phyloP scores from a whole-genome alignment of 306 rosid species.

The Trifolium fragiferum region DNA sequence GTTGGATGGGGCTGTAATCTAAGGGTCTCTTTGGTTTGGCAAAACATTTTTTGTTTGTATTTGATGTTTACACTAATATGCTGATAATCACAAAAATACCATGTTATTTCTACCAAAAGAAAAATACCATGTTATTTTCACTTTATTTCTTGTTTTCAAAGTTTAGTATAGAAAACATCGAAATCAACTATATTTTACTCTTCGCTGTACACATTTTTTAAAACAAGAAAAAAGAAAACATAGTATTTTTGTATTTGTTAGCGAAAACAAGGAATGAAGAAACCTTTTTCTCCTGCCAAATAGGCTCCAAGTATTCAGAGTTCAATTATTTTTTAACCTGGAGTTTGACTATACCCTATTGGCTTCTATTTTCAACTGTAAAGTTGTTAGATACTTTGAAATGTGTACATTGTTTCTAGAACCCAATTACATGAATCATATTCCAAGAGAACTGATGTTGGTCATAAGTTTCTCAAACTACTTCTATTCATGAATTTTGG shows the following conservation, averaged over 20 bases:
- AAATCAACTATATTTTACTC: neutral
- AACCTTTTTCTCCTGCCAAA: neutral
- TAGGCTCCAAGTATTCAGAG: neutral
- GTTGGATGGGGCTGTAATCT: conserved; percentile 2
- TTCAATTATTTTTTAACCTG: conserved; percentile 6
- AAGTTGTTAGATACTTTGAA: neutral
- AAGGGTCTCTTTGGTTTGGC: neutral
- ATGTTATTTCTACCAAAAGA: too few relatives aligned
- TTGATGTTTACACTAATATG: neutral
- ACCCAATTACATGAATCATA: neutral
- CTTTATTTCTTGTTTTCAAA: conserved; percentile 6
- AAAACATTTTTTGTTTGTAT: neutral
- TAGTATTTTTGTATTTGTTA: neutral
- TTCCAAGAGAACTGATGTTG: conserved; percentile 8
- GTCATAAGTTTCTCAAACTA: neutral
- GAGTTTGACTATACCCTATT: neutral
- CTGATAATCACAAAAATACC: neutral
- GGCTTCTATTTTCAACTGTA: neutral
- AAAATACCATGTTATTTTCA: neutral
- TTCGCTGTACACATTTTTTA: neutral
- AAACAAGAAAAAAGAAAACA: neutral
- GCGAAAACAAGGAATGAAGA: neutral
- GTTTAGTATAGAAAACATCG: neutral
- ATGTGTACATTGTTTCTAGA: neutral
- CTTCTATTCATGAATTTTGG: neutral